Percentiles rank a stretch among this genome's conserved stretches.
Evolutionary conservation across 495 filamentous ascomycete species (phyloP).

Genomic region (Niebla homalea): DNA sequence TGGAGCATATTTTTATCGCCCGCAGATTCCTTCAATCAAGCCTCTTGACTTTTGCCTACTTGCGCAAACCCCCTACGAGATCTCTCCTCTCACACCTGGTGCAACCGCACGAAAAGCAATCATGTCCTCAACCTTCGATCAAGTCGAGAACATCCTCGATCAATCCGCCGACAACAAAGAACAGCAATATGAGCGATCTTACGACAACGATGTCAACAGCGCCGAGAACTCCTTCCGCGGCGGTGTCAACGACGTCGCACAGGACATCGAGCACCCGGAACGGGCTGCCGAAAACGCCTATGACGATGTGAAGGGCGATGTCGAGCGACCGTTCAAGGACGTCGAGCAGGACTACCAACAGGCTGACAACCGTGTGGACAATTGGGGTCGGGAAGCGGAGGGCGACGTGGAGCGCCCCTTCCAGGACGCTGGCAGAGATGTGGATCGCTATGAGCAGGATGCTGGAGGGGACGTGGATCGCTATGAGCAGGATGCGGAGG

Average conservation of each 20-base stretch:
- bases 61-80: too few species aligned
- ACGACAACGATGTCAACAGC: conserved; percentile 2
- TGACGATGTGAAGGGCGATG: neutral
- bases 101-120: neutral
- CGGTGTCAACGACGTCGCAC: neutral
- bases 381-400: neutral
- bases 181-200: neutral
- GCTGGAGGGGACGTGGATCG: neutral
- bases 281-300: neutral
- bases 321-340: neutral
- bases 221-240: neutral
- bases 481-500: neutral
- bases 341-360: too few species aligned
- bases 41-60: too few species aligned
- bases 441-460: neutral
- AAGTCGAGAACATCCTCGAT: conserved; percentile 1
- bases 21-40: too few species aligned
- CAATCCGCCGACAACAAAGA: conserved; percentile 2
- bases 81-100: too few species aligned
- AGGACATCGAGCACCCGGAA: neutral
- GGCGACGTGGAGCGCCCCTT: neutral
- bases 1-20: too few species aligned
- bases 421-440: neutral
- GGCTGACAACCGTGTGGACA: too few species aligned
- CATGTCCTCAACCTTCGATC: neutral